Evolutionary conservation across 2,329 filamentous ascomycete genomes (phyloP).

Genomic region (Nemania diffusa): DNA sequence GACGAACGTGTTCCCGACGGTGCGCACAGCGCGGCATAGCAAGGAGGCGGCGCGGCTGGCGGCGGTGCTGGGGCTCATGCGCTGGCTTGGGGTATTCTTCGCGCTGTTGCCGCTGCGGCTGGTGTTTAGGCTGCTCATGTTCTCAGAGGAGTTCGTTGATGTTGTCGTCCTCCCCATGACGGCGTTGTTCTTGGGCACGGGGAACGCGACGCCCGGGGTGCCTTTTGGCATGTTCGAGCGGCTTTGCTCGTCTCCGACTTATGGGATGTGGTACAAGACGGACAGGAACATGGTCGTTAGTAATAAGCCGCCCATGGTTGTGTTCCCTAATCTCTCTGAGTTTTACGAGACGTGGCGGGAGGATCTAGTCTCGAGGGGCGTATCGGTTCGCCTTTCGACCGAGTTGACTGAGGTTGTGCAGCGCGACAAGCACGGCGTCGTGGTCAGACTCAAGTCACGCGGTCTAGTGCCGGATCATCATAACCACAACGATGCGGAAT

Average conservation of each 20-base stretch:
- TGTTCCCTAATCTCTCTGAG: conserved; percentile 65
- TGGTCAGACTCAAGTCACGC: conserved; percentile 56
- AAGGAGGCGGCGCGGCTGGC: conserved; percentile 61
- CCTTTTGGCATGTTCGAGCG: conserved; percentile 51
- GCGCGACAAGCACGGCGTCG: conserved; percentile 61
- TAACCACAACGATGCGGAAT: conserved; percentile 47
- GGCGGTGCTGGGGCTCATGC: conserved; percentile 61
- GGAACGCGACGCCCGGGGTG: conserved; percentile 50
- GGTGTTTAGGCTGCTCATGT: conserved; percentile 47
- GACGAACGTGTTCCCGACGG: conserved; percentile 66
- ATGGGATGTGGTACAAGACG: conserved; percentile 67
- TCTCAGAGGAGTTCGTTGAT: conserved; percentile 50
- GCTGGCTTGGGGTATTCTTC: conserved; percentile 64
- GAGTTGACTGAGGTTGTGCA: conserved; percentile 61
- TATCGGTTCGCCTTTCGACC: conserved; percentile 63
- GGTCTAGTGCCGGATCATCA: conserved; percentile 49
- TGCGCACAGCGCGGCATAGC: conserved; percentile 61
- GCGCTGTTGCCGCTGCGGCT: conserved; percentile 58
- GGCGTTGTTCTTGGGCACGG: conserved; percentile 50
- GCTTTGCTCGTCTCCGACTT: conserved; percentile 57
- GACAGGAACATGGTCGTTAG: conserved; percentile 48
- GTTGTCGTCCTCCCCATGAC: conserved; percentile 51
- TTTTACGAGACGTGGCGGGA: conserved; percentile 66
- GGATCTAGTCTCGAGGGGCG: conserved; percentile 59
- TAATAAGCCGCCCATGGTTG: conserved; percentile 67